phyloP scores from a whole-genome alignment of 2,329 filamentous ascomycete species.

The Aspergillus hiratsukae region DNA sequence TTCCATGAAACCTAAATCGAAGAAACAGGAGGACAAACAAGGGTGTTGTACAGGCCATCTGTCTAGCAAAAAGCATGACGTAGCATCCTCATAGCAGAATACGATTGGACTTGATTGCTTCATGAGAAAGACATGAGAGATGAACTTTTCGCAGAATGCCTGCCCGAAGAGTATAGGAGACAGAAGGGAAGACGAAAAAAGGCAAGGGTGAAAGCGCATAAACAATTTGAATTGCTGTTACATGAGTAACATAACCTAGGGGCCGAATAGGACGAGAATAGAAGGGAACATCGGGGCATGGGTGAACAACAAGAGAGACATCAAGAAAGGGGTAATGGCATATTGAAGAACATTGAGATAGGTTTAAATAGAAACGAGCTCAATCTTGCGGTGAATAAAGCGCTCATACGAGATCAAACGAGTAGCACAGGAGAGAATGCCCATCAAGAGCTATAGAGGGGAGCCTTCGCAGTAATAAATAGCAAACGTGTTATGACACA shows the following conservation, averaged over 20 bases:
- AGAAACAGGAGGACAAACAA: conserved; percentile 18
- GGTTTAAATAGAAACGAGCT: conserved; percentile 21
- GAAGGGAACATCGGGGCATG: conserved; percentile 13
- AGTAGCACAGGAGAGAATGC: conserved; percentile 39
- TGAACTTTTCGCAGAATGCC: conserved; percentile 44
- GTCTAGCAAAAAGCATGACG: conserved; percentile 30
- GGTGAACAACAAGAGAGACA: conserved; percentile 5
- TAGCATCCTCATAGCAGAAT: conserved; percentile 31
- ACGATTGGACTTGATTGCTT: conserved; percentile 37
- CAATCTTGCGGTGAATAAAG: conserved; percentile 36
- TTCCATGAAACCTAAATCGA: conserved; percentile 17
- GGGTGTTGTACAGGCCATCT: conserved; percentile 35
- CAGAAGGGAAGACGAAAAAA: conserved; percentile 11
- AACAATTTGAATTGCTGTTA: conserved; percentile 37
- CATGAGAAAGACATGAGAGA: conserved; percentile 26
- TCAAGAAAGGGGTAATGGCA: conserved; percentile 8
- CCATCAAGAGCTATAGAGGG: conserved; percentile 41
- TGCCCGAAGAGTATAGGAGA: conserved; percentile 36
- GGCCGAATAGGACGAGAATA: conserved; percentile 17
- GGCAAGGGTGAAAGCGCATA: conserved; percentile 21
- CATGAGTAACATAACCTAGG: conserved; percentile 31
- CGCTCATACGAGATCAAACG: conserved; percentile 40
- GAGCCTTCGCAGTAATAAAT: conserved; percentile 34
- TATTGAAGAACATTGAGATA: conserved; percentile 11
- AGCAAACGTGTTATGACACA: conserved; percentile 36